Base-by-base conservation (phyloP, 2,329 filamentous ascomycete genomes). In the Colletotrichum gigasporum region DNA sequence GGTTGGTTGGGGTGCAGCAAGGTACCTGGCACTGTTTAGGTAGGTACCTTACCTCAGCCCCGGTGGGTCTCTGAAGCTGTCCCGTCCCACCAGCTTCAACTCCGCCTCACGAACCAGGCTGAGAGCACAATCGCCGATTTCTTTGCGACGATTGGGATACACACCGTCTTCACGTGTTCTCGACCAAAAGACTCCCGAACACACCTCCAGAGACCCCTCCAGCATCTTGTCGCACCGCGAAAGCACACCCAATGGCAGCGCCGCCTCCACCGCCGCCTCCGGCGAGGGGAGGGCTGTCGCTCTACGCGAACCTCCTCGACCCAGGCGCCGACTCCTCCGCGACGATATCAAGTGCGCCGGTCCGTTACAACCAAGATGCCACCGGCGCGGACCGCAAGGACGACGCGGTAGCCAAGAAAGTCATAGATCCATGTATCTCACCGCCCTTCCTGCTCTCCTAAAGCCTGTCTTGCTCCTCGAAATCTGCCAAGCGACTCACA, bases 221-320 rank as follows among this genome's bases (percentile, higher is more conserved):
- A 30, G 14, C 6, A 51, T 28, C 18, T n/a, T 26, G 5, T 3
- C 3, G 30, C 44, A 4, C 10, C 6, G 3, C 18, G 8, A 28
- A 20, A 7, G 2, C 58, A n/a, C 32, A 18, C 59, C 24, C 45
- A 51, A 76, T 73, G 72, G 69, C 76, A 64, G 72, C 71, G 63
- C 71, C 74, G 14, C 73, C 73, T 14, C 78, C 77, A 32, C 73
- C 81, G 20, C 77, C 79, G 39, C 80, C 80, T 44, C 77, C 78
- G 11, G 73, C 76, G 47, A 78, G 81, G 60, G 79, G 82, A 61
- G 84, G 84, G 61, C 82, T 93, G 69, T 94, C 92, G 16, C 87
- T 96, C 5, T 97, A 97, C 75, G 94, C 92, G 57, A 92, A 96
- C 75, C 85, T 97, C 42, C 87, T 96, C 67, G 90, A 93, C 71